Evolutionary conservation across 306 rosid genomes (phyloP), one percentile per base, ranked within the genome.

Genomic region (Cercis canadensis): DNA sequence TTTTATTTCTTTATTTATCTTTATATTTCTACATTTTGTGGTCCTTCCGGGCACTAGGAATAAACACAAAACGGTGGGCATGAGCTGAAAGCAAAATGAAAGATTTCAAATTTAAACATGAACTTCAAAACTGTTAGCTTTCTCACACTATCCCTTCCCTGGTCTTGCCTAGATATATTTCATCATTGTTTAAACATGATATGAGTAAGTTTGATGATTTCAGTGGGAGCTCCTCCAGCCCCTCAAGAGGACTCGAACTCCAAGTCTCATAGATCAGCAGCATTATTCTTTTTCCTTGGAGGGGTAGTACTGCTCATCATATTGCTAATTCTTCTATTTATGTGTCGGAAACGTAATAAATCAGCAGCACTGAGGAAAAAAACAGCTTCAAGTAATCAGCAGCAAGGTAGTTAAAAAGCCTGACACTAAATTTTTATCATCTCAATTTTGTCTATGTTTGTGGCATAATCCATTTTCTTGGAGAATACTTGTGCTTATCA

Each of bases 271-370:
- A 4, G 0, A 5, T 57, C 83, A 11, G 78, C 71, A 54, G 69
- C 65, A 24, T 19, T 86, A 50, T 85, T 72, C 84, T 83, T 92
- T 73, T 80, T 88, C 76, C 90, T 90, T 53, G 98, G 98, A 57
- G 92, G 81, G 53, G 14, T 82, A 64, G 65, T 65, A 41, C 61
- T 81, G 75, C 74, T 92, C 49, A 63, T 77, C 47, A 57, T 89
- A 68, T 56, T 92, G 79, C 57, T 88, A 14, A 50, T 83, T 75
- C 60, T 88, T 66, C 11, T 82, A 33, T 78, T 75, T 29, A 17
- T 92, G 51, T 86, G 77, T 68, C 67, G 92, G 82, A 92, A 59
- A 78, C 66, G 51, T 43, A 21, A 76, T 50, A 90, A 81, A 78
- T 80, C 84, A 29, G 33, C 56, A 24, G 71, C 64, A 70, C 21